Evolutionary conservation across 345 rosid genomes (phyloP), one percentile per base, ranked within the genome.

Genomic region (Anastatica hierochuntica): DNA sequence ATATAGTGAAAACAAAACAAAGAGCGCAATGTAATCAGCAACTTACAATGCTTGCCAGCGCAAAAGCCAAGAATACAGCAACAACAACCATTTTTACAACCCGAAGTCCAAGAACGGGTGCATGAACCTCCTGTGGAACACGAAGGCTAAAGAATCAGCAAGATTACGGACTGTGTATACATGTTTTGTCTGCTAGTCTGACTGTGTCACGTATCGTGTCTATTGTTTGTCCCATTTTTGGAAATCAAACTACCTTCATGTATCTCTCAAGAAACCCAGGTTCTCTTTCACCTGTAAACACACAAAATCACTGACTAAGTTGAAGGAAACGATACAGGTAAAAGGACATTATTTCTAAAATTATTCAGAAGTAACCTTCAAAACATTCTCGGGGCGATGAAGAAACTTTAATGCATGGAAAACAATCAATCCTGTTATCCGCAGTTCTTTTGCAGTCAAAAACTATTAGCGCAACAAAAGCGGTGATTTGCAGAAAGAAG

Each of bases 401-500:
- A 40, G 92, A 72, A 53, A 53, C 53, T 75, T 79, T 84, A 49
- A 78, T 37, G 54, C 96, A 90, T 45, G 98, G 98, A 71, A 92
- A 75, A 67, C 98, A 92, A 72, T 92, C 98, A 62, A 88, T 70
- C 70, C 96, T 84, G 68, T 74, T 74, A 74, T 76, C 78, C 62
- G 77, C 85, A 14, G 92, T 74, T 71, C 98, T 76, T 78, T 77
- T 60, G 68, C 77, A 80, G 79, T 90, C 98, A 48, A 79, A 84
- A 60, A 78, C 88, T 60, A 88, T 88, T 72, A 92, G 71, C 23
- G 98, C 94, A 58, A 92, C 98, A 74, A 92, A 92, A 49, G 96
- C 96, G 45, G 98, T 88, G 66, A 92, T 83, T 76, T 92, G 96
- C 65, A 92, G 82, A 63, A 92, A 80, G 69, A 90, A 90, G 77